These are phyloP conservation scores for Tuber magnatum DNA, from an alignment of 495 filamentous ascomycete genomes.

Conservation along the genomic window DNA sequence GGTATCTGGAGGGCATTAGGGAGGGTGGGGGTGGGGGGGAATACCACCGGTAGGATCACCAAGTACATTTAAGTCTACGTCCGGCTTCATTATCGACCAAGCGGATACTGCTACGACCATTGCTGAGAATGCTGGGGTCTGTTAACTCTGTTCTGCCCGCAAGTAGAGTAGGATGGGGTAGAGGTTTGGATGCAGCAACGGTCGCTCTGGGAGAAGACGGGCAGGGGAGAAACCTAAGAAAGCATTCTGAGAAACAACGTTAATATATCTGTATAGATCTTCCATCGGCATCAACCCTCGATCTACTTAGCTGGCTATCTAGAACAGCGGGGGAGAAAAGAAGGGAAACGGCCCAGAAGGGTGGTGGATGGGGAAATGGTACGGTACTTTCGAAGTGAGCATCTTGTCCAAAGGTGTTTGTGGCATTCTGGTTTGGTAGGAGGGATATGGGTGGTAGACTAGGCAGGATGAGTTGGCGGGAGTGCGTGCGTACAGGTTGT, in stretches of 20 bases:
- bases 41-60: conserved; percentile 68
- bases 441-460: neutral
- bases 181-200: conserved; percentile 1
- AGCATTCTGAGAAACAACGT: conserved; percentile 45
- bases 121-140: conserved; percentile 61
- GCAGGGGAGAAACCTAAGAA: conserved; percentile 38
- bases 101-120: conserved; percentile 75
- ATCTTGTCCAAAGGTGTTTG: conserved; percentile 71
- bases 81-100: conserved; percentile 76
- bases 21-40: neutral
- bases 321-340: neutral
- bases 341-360: neutral
- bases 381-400: conserved; percentile 65
- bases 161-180: too few relatives aligned
- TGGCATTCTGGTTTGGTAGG: conserved; percentile 36
- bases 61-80: conserved; percentile 61
- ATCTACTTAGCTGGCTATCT: neutral
- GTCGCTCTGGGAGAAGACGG: neutral
- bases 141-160: conserved; percentile 19
- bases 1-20: neutral
- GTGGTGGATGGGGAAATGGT: conserved; percentile 14
- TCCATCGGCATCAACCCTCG: neutral
- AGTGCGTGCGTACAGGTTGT: conserved; percentile 4
- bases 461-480: neutral
- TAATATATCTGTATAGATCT: conserved; percentile 22